Base-by-base conservation (phyloP, 805 yeast genomes). In the Candida pini region DNA sequence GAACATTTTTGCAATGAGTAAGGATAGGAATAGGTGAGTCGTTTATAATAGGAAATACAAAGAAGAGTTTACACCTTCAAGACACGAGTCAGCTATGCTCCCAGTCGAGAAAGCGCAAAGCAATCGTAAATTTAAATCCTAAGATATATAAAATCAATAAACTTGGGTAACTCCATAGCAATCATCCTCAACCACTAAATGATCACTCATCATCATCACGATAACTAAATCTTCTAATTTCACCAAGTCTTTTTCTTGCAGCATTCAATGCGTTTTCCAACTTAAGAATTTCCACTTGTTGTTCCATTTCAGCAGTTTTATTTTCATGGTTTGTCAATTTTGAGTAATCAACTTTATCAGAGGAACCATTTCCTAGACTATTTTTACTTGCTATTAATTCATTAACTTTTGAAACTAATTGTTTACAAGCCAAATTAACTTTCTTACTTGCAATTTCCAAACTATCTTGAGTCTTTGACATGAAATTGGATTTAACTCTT, bases 231-330 rank as follows among this genome's bases (percentile, higher is more conserved):
- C 81, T 82, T 56, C 96, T 68, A 41, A 88, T 87, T 46, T 84
- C 94, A 19, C 94, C 92, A 41, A 87, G 65, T 49, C 83, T 73
- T 62, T 83, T 85, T 55, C 95, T 69, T 1, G 96, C 92, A 15
- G 73, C 58, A 30, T 62, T 63, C 47, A 88, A 66, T 30, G 81
- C 73, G 47, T 83, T 83, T 51, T 87, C 96, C 36, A 87, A 66
- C 57, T 83, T 84, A 58, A 87, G 66, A 33, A 88, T 87, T 53
- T 84, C 89, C 6, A 87, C 95, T 56, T 87, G 96, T 58, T 86
- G 95, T 53, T 86, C 95, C 95, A 87, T 84, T 49, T 88, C 92
- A 16, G 76, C 73, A 0, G 94, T 82, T 58, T 81, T 83, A 48
- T 84, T 86, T 57, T 86, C 95, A 54, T 83, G 85, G 20, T 83